Conservation (phyloP, 768 basidiomycete genomes). For the Suillus tomentosus region DNA sequence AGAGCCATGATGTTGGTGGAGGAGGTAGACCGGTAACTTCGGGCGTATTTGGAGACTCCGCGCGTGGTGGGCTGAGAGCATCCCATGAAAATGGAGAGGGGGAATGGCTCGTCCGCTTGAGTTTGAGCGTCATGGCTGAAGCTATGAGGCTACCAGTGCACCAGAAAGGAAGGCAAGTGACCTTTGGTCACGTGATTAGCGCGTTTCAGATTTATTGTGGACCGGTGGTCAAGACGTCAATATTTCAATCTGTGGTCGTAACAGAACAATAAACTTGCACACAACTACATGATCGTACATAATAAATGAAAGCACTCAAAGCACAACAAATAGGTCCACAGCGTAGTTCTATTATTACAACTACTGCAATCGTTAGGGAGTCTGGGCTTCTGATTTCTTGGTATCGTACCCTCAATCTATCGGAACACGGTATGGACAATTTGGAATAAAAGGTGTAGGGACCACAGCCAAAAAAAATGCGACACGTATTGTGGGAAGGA, state of each 20-base stretch:
- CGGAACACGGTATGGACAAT: not conserved
- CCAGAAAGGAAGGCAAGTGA: conserved; percentile 2
- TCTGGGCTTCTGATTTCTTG: not conserved
- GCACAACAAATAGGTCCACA: not conserved
- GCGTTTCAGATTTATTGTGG: not conserved
- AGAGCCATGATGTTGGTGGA: conserved; percentile 84
- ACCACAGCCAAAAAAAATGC: not conserved
- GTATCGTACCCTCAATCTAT: conserved; percentile 9
- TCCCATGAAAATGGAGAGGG: conserved; percentile 70
- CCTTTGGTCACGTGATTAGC: not conserved
- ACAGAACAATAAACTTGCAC: conserved; percentile 1
- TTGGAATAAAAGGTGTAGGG: not conserved
- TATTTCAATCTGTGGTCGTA: not conserved
- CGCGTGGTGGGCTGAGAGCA: conserved; percentile 34
- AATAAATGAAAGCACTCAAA: not conserved
- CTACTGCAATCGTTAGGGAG: not conserved
- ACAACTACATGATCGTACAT: conserved; percentile 3
- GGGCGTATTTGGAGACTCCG: conserved; percentile 32
- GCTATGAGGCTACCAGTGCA: not conserved
- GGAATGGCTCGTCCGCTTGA: conserved; percentile 44
- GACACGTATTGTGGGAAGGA: not conserved
- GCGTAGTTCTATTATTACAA: conserved; percentile 5
- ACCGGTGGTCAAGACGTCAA: not conserved
- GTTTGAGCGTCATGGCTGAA: conserved; percentile 42
- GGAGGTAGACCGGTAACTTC: conserved; percentile 53